phyloP scores from a whole-genome alignment of 148 eudicot species.

The Simmondsia chinensis region DNA sequence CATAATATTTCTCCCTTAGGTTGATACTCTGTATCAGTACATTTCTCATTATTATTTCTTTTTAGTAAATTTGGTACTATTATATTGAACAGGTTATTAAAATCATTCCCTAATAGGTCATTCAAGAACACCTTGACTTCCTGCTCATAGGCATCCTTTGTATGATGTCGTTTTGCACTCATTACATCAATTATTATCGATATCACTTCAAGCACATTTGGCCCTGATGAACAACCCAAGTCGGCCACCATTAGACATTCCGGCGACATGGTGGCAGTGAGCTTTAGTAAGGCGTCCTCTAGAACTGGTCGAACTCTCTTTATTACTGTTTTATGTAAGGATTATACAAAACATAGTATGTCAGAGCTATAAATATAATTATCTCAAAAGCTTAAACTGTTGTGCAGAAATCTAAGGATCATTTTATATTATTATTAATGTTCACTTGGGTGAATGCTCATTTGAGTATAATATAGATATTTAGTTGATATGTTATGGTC shows the following conservation, averaged over 20 bases:
- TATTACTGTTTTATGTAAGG: constrained; percentile 8
- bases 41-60: too few species aligned
- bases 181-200: constrained; percentile 22
- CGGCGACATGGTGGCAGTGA: constrained; percentile 8
- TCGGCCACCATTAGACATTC: constrained; percentile 37
- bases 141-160: too few species aligned
- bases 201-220: constrained; percentile 23
- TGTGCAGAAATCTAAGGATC: too few species aligned
- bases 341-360: too few species aligned
- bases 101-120: constrained; percentile 49
- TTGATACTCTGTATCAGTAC: too few species aligned
- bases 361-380: too few species aligned
- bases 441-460: too few species aligned
- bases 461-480: too few species aligned
- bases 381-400: too few species aligned
- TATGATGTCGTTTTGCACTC: constrained; percentile 6
- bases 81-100: constrained; percentile 14
- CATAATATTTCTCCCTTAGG: constrained; percentile 16
- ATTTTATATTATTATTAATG: too few species aligned
- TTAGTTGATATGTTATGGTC: too few species aligned
- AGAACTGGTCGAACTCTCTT: constrained; percentile 4
- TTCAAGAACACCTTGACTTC: constrained; percentile 41
- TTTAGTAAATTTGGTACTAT: too few species aligned
- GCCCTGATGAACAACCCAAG: constrained; percentile 65
- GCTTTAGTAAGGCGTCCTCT: constrained; percentile 14